Percentiles rank a stretch among this genome's conserved stretches.
Evolutionary conservation across 73 alveolate genomes (phyloP).

Genomic region (Tetrahymena borealis): DNA sequence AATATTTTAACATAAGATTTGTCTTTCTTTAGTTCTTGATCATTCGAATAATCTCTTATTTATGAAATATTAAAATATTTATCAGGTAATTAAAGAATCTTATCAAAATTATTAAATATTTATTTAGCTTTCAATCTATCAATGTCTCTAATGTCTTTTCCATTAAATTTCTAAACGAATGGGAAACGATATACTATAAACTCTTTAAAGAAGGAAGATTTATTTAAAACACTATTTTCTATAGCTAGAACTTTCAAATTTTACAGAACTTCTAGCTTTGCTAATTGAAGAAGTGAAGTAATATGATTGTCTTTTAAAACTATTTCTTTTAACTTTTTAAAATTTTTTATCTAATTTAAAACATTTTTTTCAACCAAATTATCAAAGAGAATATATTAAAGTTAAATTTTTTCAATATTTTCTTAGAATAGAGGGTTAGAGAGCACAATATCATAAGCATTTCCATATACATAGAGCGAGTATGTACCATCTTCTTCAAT

Average conservation of each 20-base stretch:
- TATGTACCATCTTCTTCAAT: constrained; percentile 66
- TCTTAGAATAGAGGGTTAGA: constrained; percentile 76
- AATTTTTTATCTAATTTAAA: constrained; percentile 66
- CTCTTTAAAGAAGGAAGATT: constrained; percentile 51
- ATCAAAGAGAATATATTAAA: constrained; percentile 77
- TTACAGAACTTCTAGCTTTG: constrained; percentile 65
- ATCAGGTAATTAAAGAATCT: constrained; percentile 46
- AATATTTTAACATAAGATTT: constrained; percentile 1
- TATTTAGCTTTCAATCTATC: constrained; percentile 67
- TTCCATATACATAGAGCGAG: constrained; percentile 77
- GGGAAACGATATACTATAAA: constrained; percentile 84
- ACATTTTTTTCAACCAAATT: constrained; percentile 65
- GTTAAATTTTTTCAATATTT: constrained; percentile 65
- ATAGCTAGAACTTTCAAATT: constrained; percentile 48
- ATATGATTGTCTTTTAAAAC: constrained; percentile 65
- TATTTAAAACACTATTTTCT: constrained; percentile 64
- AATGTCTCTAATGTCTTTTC: constrained; percentile 53
- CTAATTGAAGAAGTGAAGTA: constrained; percentile 65
- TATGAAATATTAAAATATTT: neutral
- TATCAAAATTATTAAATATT: constrained; percentile 60
- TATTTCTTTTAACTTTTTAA: constrained; percentile 63
- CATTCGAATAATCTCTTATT: neutral
- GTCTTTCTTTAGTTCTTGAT: constrained; percentile 4
- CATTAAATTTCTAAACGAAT: constrained; percentile 62
- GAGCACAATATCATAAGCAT: constrained; percentile 77